phyloP scores from a whole-genome alignment of 1,284 basidiomycete species.

The Heterobasidion parviporum region DNA sequence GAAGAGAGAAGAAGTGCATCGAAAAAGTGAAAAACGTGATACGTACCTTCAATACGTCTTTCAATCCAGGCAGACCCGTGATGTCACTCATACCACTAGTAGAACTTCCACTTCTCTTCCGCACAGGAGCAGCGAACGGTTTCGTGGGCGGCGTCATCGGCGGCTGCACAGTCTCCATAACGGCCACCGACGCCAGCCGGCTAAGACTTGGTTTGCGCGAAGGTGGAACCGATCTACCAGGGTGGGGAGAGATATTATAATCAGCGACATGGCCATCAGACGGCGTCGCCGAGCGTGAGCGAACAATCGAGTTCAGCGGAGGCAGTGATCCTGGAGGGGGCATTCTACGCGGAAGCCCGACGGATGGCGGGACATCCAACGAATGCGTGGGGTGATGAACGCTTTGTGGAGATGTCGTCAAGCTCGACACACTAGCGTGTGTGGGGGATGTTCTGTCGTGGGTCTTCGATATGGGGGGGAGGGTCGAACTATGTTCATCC shows the following conservation, averaged over 20 bases:
- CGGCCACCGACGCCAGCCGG: constrained; percentile 36
- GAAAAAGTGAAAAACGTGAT: background rate
- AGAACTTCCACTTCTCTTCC: constrained; percentile 41
- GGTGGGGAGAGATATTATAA: constrained; percentile 2
- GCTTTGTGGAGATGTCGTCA: constrained; percentile 20
- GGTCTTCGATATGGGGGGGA: constrained; percentile 6
- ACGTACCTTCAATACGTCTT: constrained; percentile 64
- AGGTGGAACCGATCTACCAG: constrained; percentile 10
- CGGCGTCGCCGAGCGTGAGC: constrained; percentile 45
- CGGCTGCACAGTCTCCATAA: constrained; percentile 30
- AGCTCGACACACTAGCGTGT: constrained; percentile 25
- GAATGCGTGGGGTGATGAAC: constrained; percentile 46
- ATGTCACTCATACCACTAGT: constrained; percentile 28
- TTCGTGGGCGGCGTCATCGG: constrained; percentile 29
- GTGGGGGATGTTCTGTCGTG: constrained; percentile 24
- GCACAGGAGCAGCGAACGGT: constrained; percentile 30
- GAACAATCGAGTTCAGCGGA: constrained; percentile 29
- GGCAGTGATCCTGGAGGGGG: constrained; percentile 24
- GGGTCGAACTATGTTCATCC: background rate
- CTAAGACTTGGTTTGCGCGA: constrained; percentile 32
- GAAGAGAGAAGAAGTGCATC: background rate
- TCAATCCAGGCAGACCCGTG: constrained; percentile 38
- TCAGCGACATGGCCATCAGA: constrained; percentile 22
- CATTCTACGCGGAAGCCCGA: constrained; percentile 22
- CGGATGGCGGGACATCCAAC: constrained; percentile 36